These are phyloP conservation scores for Triticum monococcum DNA, from an alignment of 176 grass and related monocot species.

Conservation along the genomic window DNA sequence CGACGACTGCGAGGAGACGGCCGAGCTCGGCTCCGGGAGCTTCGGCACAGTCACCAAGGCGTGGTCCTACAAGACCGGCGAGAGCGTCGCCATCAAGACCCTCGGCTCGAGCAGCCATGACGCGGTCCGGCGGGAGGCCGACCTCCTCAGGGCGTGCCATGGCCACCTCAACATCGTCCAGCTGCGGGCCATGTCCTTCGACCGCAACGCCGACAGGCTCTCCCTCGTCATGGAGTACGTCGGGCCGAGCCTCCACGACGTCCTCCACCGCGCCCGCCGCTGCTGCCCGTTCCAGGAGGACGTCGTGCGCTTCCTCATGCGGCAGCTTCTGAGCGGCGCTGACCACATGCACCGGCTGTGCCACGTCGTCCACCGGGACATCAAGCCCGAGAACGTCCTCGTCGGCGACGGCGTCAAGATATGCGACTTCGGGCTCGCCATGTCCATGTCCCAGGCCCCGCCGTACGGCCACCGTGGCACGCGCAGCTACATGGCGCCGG, in stretches of 20 bases:
- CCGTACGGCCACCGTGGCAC: background rate
- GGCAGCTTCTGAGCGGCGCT: conserved; percentile 35
- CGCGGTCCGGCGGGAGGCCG: background rate
- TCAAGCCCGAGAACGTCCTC: conserved; percentile 49
- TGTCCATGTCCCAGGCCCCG: background rate
- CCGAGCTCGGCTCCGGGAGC: background rate
- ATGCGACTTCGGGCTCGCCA: background rate
- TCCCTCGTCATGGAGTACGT: conserved; percentile 53
- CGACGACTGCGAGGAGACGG: conserved; percentile 4
- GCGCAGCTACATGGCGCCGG: background rate
- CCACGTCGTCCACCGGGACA: conserved; percentile 50
- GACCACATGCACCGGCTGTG: conserved; percentile 26
- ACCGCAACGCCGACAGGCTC: background rate
- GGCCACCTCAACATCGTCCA: conserved; percentile 36
- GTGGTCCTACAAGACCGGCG: conserved; percentile 15
- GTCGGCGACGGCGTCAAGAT: conserved; percentile 15
- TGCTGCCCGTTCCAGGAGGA: conserved; percentile 16
- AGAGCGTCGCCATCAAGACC: conserved; percentile 38
- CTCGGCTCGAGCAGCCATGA: background rate
- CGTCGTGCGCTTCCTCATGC: conserved; percentile 31
- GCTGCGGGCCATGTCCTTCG: conserved; percentile 24
- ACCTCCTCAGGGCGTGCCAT: conserved; percentile 10
- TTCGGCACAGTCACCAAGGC: conserved; percentile 27
- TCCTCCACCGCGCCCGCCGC: background rate
- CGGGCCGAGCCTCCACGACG: conserved; percentile 37